These are phyloP conservation scores for Penicillium rolfsii DNA, from an alignment of 2,329 filamentous ascomycete genomes.

Conservation along the genomic window DNA sequence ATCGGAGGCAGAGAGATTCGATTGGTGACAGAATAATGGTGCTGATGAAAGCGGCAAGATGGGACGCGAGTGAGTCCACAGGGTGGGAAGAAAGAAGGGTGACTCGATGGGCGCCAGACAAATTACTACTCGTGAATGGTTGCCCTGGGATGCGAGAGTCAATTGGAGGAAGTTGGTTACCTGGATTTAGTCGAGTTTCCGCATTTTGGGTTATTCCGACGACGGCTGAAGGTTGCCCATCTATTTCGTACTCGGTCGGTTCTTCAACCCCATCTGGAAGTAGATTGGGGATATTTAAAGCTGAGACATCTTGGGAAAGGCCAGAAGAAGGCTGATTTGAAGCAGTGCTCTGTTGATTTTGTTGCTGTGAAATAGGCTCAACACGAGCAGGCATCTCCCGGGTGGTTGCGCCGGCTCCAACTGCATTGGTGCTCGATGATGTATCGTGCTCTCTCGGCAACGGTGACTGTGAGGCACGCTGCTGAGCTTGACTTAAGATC, in stretches of 20 bases:
- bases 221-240: constrained; percentile 18
- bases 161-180: constrained; percentile 23
- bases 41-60: constrained; percentile 44
- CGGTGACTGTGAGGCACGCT: constrained; percentile 21
- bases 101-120: constrained; percentile 40
- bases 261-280: constrained; percentile 40
- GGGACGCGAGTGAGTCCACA: constrained; percentile 47
- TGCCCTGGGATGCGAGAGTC: constrained; percentile 24
- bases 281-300: constrained; percentile 27
- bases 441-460: constrained; percentile 28
- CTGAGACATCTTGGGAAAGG: constrained; percentile 15
- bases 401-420: constrained; percentile 19
- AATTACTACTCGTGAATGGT: constrained; percentile 12
- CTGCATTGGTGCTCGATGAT: constrained; percentile 28
- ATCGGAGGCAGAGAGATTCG: constrained; percentile 47
- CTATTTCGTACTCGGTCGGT: constrained; percentile 28
- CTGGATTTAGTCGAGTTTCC: constrained; percentile 21
- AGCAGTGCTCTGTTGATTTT: not conserved
- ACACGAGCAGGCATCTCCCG: constrained; percentile 17
- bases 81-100: constrained; percentile 49
- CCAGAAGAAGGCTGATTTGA: not conserved
- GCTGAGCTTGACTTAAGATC: constrained; percentile 36
- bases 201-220: constrained; percentile 13
- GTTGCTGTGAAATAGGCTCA: constrained; percentile 12
- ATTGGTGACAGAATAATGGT: constrained; percentile 45